These are phyloP conservation scores for Coemansia sp. DNA, from an alignment of 192 early-diverging fungal genomes.

Conservation along the genomic window DNA sequence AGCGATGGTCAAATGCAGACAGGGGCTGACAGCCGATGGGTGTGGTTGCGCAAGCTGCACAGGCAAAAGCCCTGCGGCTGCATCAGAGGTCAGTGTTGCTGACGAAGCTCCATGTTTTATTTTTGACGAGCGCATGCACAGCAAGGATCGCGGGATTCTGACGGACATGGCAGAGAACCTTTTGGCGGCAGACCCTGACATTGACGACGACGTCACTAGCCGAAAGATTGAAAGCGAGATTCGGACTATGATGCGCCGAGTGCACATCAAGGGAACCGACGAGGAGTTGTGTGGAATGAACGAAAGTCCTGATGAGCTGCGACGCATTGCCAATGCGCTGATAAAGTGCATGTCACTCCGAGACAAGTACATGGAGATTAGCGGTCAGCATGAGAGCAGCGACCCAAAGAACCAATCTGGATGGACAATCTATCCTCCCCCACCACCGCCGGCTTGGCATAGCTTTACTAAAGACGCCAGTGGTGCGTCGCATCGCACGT, in stretches of 20 bases:
- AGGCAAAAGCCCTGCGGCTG: background rate
- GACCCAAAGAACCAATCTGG: conserved; percentile 77
- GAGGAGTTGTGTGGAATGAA: conserved; percentile 25
- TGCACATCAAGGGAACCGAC: background rate
- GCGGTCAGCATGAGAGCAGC: conserved; percentile 69
- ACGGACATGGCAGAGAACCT: background rate
- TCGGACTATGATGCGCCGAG: too few relatives aligned
- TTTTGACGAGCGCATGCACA: background rate
- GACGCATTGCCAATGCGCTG: conserved; percentile 43
- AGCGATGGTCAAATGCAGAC: conserved; percentile 19
- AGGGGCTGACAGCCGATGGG: background rate
- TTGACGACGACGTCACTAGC: too few relatives aligned
- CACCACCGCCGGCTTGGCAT: conserved; percentile 71
- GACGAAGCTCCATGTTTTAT: too few relatives aligned
- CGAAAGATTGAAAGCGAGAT: conserved; percentile 11
- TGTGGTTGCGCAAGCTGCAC: background rate
- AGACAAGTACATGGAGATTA: conserved; percentile 77
- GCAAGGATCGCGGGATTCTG: background rate
- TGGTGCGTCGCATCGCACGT: conserved; percentile 13
- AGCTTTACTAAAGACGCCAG: conserved; percentile 19
- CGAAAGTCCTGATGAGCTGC: conserved; percentile 31
- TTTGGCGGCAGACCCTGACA: conserved; percentile 1
- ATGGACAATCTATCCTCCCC: conserved; percentile 86
- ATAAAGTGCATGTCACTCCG: conserved; percentile 75
- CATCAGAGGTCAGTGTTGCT: too few relatives aligned